Base-by-base conservation (phyloP, 148 eudicot species). In the Chenopodium album region DNA sequence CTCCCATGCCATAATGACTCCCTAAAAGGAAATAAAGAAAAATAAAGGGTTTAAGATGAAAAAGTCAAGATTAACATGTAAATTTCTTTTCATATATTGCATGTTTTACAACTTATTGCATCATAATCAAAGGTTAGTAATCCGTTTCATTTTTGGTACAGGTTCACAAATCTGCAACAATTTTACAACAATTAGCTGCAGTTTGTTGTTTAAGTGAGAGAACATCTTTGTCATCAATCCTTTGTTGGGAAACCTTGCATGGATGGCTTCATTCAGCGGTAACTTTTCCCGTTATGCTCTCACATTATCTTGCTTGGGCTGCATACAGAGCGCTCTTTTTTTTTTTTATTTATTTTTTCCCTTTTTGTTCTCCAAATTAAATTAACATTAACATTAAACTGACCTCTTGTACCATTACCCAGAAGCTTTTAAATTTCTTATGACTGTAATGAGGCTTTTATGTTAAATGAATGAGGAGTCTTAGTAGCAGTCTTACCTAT, bases 141-240 rank as follows among this genome's bases (percentile, higher is more conserved):
- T 54, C 14, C 17, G 52, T n/a, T 77, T 19, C 23, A 2, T 79
- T 81, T 77, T 76, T 13, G 67, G 79, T 68, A 12, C 82, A 96
- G 99, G 98, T 96, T 80, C 99, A 96, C 87, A 96, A 94, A 78
- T 91, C 91, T 4, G 93, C 98, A 74, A 90, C 97, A 71, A 87
- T 96, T 73, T 83, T 96, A 89, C 97, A 94, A 85, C 97, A 89
- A 85, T 85, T 96, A 82, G 98, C 99, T 81, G 92, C 95, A 72
- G 87, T 94, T 20, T 96, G 99, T 89, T 89, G 90, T 84, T 89
- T 94, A 80, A 88, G 90, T 77, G 98, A 91, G 91, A 92, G 92
- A 88, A 91, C 92, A 41, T 88, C 87, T 19, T 91, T 92, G 95
- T 90, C 89, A 69, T 85, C 88, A 85, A 81, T 90, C 79, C 90